Percentiles rank a stretch among this genome's conserved stretches.
Conservation (phyloP, 768 basidiomycete genomes). For the Clavulina sp. region DNA sequence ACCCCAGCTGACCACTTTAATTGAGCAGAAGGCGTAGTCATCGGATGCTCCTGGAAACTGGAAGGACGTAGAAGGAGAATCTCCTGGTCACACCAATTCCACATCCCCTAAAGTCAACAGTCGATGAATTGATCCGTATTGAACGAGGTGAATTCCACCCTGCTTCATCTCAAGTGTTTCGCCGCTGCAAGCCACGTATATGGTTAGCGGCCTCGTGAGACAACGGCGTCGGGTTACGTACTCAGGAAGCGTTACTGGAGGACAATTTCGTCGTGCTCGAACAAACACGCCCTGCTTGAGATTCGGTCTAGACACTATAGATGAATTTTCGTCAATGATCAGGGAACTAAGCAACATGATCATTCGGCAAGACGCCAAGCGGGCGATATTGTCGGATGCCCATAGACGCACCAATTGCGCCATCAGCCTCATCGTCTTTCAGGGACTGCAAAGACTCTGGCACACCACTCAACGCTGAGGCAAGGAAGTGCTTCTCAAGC, state of each 20-base stretch:
- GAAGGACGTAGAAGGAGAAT: too few species aligned
- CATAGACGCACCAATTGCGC: constrained; percentile 33
- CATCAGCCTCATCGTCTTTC: constrained; percentile 49
- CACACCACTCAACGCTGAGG: constrained; percentile 67
- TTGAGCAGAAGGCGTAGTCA: too few species aligned
- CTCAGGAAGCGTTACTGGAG: constrained; percentile 22
- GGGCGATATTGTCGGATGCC: not conserved
- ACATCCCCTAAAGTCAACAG: constrained; percentile 54
- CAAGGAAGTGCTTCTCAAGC: constrained; percentile 57
- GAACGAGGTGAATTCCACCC: constrained; percentile 65
- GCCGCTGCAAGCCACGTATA: constrained; percentile 29
- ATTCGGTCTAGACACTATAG: constrained; percentile 59
- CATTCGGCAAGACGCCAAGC: constrained; percentile 5
- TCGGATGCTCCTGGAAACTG: too few species aligned
- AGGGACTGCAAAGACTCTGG: constrained; percentile 61
- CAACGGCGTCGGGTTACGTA: constrained; percentile 8
- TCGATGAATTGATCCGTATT: constrained; percentile 59
- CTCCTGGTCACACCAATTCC: too few species aligned
- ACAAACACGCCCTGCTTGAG: constrained; percentile 63
- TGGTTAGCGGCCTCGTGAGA: not conserved
- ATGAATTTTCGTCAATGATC: not conserved
- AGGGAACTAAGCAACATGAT: constrained; percentile 1
- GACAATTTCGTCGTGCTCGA: constrained; percentile 53
- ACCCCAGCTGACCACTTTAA: too few species aligned
- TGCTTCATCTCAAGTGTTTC: constrained; percentile 54